These are phyloP conservation scores for Lentinula detonsa DNA, from an alignment of 768 basidiomycete genomes.

Conservation along the genomic window DNA sequence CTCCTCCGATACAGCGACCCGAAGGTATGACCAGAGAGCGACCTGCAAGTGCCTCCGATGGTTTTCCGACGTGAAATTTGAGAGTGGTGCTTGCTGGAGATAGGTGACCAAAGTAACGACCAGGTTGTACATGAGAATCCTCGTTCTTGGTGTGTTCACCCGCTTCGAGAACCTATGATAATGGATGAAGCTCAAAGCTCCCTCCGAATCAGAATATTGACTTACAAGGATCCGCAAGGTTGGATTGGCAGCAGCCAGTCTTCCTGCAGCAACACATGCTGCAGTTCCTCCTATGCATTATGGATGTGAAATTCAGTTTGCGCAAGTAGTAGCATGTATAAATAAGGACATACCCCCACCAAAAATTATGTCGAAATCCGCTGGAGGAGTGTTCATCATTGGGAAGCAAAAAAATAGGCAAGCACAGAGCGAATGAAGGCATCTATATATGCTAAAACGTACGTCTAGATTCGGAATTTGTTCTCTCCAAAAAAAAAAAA, in stretches of 20 bases:
- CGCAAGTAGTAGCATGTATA: background rate
- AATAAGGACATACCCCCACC: constrained; percentile 22
- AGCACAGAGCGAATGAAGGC: background rate
- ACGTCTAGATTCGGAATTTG: background rate
- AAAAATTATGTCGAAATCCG: constrained; percentile 27
- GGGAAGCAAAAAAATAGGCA: background rate
- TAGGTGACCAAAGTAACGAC: constrained; percentile 26
- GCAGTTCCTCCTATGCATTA: constrained; percentile 23
- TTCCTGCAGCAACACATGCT: constrained; percentile 31
- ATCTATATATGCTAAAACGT: background rate
- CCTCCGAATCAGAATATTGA: background rate
- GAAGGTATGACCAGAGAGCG: constrained; percentile 24
- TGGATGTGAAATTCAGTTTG: background rate
- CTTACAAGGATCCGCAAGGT: constrained; percentile 30
- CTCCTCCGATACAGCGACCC: constrained; percentile 39
- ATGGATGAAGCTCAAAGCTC: background rate
- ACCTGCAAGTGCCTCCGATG: constrained; percentile 22
- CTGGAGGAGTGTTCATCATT: background rate
- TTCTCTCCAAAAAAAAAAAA: background rate
- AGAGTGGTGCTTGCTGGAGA: constrained; percentile 25
- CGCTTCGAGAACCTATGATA: constrained; percentile 26
- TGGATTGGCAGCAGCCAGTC: constrained; percentile 30
- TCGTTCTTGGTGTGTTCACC: constrained; percentile 31
- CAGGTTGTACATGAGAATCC: constrained; percentile 33
- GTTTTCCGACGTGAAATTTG: constrained; percentile 25